Conservation (phyloP, 225 moss, liverwort and hornwort species). For the Ulota crispa region DNA sequence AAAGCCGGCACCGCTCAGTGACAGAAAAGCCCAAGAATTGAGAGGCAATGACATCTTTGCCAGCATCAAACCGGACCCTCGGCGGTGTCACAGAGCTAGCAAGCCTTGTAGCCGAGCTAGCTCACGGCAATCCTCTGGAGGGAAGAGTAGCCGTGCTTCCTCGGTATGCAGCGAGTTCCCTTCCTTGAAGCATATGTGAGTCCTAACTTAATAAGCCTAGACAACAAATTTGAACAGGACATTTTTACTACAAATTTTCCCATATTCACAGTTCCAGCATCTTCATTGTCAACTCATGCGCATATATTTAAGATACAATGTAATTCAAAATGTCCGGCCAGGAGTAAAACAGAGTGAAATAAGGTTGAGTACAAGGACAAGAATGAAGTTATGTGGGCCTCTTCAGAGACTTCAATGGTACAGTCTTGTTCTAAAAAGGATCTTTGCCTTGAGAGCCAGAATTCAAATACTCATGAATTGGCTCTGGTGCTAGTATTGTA, state of each 20-base stretch:
- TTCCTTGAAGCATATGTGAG: constrained; percentile 14
- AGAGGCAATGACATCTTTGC: constrained; percentile 27
- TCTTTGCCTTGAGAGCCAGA: constrained; percentile 14
- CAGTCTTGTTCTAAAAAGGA: constrained; percentile 5
- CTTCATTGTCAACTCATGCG: neutral
- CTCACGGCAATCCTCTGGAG: constrained; percentile 14
- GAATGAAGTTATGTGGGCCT: constrained; percentile 20
- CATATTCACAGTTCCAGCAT: neutral
- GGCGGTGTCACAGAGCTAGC: neutral
- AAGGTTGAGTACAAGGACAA: constrained; percentile 3
- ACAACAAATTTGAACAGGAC: neutral
- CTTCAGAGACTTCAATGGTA: constrained; percentile 14
- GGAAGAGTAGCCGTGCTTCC: neutral
- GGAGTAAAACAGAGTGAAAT: constrained; percentile 17
- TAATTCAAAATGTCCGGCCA: neutral
- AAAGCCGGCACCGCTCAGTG: constrained; percentile 1
- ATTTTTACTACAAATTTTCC: neutral
- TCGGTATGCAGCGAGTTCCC: constrained; percentile 17
- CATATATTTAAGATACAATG: neutral
- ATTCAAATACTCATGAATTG: constrained; percentile 17
- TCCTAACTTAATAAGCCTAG: neutral
- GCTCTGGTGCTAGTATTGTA: constrained; percentile 21
- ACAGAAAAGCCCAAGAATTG: constrained; percentile 21
- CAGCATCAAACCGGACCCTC: neutral
- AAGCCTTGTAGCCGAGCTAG: neutral